Base-by-base conservation (phyloP, 2,329 filamentous ascomycete species). In the Penicillium sp. region DNA sequence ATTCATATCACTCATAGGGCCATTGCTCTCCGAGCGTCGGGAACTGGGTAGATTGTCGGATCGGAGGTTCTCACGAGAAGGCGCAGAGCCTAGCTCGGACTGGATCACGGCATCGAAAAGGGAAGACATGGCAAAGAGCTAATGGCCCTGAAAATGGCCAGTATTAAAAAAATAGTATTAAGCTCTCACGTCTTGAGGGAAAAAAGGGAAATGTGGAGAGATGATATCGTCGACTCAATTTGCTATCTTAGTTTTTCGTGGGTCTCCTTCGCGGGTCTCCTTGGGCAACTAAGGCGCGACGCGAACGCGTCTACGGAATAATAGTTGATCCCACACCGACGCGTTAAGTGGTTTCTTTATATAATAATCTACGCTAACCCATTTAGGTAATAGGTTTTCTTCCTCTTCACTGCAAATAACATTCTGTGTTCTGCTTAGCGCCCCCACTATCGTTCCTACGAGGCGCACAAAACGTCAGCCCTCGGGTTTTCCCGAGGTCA, bases 1-100 rank as follows among this genome's bases (percentile, higher is more conserved):
- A 61, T 84, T 81, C 50, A 78, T 75, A 66, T 88, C 85, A 67
- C 85, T 80, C 70, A 77, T 76, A 3, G 76, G 73, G 33, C 74
- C 77, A 74, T 78, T 79, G 69, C 76, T 79, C 60, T 80, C 77
- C 5, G 78, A 80, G 5, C 72, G 82, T 54, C 83, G 76, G 36
- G 82, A 83, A 51, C 84, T 86, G 47, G 77, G 74, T 16, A 76
- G 78, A 41, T 73, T 67, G 54, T 76, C 73, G 56, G 73, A 75
- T 52, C 65, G 67, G 44, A 69, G 58, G 26, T 66, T 65, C 17
- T 70, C 65, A 45, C 65, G 68, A 58, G 66, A 61, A 33, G 67
- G 63, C 44, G 61, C 68, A 41, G 73, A 72, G 60, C 72, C 73
- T 61, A 73, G 59, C 60, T 76, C 73, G 52, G 73, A 76, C 63